Percentiles rank a stretch among this genome's conserved stretches.
phyloP scores from a whole-genome alignment of 768 basidiomycete species.

The Suillus subluteus region DNA sequence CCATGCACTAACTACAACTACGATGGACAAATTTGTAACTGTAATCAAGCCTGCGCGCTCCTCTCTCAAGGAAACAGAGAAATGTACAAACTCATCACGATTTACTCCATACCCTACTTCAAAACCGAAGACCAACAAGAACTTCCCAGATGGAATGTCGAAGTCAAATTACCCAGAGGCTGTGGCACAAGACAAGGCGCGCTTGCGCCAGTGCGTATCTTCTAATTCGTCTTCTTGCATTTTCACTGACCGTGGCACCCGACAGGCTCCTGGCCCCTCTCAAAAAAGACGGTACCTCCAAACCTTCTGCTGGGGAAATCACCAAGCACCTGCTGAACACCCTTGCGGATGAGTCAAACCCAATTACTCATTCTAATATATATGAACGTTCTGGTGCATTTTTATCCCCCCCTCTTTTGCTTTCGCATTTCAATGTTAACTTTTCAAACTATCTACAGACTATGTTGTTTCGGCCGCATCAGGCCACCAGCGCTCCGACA shows the following conservation, averaged over 20 bases:
- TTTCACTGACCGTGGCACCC: background rate
- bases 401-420: background rate
- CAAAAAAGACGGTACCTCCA: slow-evolving; percentile 29
- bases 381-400: slow-evolving; percentile 59
- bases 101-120: slow-evolving; percentile 9
- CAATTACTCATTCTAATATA: slow-evolving; percentile 77
- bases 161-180: slow-evolving; percentile 5
- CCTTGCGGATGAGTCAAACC: slow-evolving; percentile 66
- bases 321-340: slow-evolving; percentile 66
- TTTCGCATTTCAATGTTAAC: background rate
- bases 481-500: slow-evolving; percentile 70
- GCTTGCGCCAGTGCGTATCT: slow-evolving; percentile 3
- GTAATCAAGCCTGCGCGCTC: slow-evolving; percentile 23
- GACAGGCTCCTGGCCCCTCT: slow-evolving; percentile 36
- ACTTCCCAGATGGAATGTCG: background rate
- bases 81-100: background rate
- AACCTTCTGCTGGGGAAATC: slow-evolving; percentile 46
- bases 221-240: background rate
- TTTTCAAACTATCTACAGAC: slow-evolving; percentile 39
- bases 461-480: slow-evolving; percentile 63
- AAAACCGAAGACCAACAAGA: slow-evolving; percentile 1
- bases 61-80: slow-evolving; percentile 7
- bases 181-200: slow-evolving; percentile 6
- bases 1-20: background rate
- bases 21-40: slow-evolving; percentile 33